A percentile compares a stretch with the other conserved stretches of the same genome.
These are phyloP conservation scores for Euphorbia pulcherrima DNA, from an alignment of 345 rosid genomes.

Conservation along the genomic window DNA sequence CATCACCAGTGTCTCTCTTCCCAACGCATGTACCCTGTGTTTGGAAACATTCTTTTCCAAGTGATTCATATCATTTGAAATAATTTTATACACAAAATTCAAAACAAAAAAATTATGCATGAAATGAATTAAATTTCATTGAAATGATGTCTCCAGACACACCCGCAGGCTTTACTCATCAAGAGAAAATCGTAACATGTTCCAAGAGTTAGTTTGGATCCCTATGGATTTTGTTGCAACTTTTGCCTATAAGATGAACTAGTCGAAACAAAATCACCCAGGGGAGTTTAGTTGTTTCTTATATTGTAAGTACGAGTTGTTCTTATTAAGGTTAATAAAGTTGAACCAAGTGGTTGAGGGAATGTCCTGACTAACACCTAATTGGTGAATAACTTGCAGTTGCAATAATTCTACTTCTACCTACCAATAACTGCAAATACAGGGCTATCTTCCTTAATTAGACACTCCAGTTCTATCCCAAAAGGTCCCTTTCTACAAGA, in stretches of 20 bases:
- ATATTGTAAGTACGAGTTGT: neutral
- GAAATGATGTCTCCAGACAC: no score
- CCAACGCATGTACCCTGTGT: neutral
- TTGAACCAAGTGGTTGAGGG: neutral
- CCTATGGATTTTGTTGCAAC: neutral
- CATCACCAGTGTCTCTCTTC: conserved; percentile 6
- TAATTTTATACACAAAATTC: no score
- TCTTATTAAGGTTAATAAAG: neutral
- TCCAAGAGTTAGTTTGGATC: conserved; percentile 4
- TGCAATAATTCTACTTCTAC: neutral
- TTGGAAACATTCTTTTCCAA: conserved; percentile 19
- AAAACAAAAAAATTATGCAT: no score
- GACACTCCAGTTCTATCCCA: neutral
- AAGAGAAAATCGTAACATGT: neutral
- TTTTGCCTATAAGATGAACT: neutral
- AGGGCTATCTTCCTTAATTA: neutral
- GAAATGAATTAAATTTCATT: no score
- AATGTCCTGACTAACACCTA: conserved; percentile 7
- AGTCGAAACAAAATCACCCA: no score
- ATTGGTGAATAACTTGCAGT: conserved; percentile 10
- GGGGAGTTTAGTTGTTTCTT: neutral
- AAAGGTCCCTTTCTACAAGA: conserved; percentile 3
- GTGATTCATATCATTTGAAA: no score
- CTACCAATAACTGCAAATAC: neutral
- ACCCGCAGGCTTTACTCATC: neutral